phyloP scores from a whole-genome alignment of 2,329 filamentous ascomycete genomes.

The Davidsoniella neocaledoniae region DNA sequence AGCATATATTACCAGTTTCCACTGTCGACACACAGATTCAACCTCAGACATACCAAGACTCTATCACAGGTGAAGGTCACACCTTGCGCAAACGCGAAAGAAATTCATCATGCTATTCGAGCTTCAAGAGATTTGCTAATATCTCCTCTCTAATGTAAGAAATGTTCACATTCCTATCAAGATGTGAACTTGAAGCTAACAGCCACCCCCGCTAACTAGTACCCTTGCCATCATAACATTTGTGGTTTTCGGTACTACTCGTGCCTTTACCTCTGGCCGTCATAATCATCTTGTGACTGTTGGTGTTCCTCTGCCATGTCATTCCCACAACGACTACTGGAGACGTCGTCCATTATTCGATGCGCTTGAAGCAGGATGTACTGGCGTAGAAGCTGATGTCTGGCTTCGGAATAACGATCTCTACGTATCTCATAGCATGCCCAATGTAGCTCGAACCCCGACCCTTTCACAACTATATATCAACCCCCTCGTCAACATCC shows the following conservation, averaged over 20 bases:
- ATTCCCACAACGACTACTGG: slow-evolving; percentile 60
- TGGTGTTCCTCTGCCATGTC: slow-evolving; percentile 35
- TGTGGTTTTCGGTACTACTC: background rate
- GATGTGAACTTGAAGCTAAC: background rate
- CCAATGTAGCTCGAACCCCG: slow-evolving; percentile 25
- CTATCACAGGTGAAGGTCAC: background rate
- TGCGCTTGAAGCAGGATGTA: slow-evolving; percentile 41
- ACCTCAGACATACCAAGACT: background rate
- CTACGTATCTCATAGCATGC: slow-evolving; percentile 39
- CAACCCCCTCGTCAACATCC: slow-evolving; percentile 41
- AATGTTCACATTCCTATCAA: background rate
- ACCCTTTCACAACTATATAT: slow-evolving; percentile 49
- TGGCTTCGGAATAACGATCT: slow-evolving; percentile 41
- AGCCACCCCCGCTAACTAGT: background rate
- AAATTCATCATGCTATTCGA: background rate
- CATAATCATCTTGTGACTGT: slow-evolving; percentile 17
- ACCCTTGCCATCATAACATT: background rate
- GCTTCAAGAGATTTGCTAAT: background rate
- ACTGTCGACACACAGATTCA: background rate
- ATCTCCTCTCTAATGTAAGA: background rate
- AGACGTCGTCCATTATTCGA: slow-evolving; percentile 44
- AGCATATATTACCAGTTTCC: background rate
- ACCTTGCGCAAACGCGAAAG: background rate
- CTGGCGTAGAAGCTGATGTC: slow-evolving; percentile 52
- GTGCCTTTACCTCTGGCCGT: background rate